Evolutionary conservation across 192 early-diverging fungal genomes (phyloP).

Genomic region (Phlyctochytrium arcticum): DNA sequence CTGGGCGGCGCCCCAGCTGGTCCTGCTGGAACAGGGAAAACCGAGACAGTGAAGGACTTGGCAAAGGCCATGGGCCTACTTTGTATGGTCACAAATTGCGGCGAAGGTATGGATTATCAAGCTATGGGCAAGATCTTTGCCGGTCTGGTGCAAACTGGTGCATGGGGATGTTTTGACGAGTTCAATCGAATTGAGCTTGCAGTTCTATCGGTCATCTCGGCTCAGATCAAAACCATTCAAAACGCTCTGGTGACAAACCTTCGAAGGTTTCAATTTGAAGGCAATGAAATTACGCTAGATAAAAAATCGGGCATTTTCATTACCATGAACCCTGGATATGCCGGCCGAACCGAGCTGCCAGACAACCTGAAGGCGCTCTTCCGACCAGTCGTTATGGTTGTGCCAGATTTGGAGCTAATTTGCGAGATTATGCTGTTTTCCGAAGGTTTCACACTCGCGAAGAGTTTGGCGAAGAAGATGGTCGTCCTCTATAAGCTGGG

Average conservation of each 20-base stretch:
- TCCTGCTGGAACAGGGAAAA: conserved; percentile 59
- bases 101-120: conserved; percentile 60
- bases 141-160: conserved; percentile 58
- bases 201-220: conserved; percentile 59
- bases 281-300: conserved; percentile 55
- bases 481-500: conserved; percentile 59
- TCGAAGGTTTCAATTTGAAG: conserved; percentile 57
- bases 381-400: conserved; percentile 58
- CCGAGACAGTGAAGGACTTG: conserved; percentile 61
- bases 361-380: conserved; percentile 64
- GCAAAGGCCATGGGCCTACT: conserved; percentile 56
- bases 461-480: conserved; percentile 69
- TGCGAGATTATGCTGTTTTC: conserved; percentile 69
- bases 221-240: conserved; percentile 60
- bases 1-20: conserved; percentile 60
- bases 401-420: conserved; percentile 58
- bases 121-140: conserved; percentile 64
- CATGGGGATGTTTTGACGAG: conserved; percentile 65
- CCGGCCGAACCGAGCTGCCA: conserved; percentile 56
- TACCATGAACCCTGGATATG: conserved; percentile 63
- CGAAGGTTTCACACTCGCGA: conserved; percentile 69
- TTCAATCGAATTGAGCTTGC: conserved; percentile 61
- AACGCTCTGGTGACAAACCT: conserved; percentile 52
- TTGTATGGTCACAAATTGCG: conserved; percentile 62
- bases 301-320: conserved; percentile 57